Conservation (phyloP, 305 asterid genomes). For the Fraxinus platypoda region DNA sequence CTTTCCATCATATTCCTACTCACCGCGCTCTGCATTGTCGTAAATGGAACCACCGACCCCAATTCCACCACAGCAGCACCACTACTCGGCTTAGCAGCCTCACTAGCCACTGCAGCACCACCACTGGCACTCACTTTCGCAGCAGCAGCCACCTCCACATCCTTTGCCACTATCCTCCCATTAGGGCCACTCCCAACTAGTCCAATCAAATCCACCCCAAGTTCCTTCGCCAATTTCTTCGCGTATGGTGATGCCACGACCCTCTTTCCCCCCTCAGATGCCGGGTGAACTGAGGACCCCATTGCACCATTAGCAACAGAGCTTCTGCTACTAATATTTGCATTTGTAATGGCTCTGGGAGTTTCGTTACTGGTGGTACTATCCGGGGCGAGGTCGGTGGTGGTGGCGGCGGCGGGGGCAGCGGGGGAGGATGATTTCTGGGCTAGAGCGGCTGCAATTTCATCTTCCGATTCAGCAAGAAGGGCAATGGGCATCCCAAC, state of each 20-base stretch:
- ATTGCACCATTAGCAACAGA: conserved; percentile 22
- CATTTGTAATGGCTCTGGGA: conserved; percentile 14
- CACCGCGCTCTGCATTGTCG: conserved; percentile 90
- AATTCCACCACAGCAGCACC: conserved; percentile 40
- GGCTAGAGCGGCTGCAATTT: conserved; percentile 65
- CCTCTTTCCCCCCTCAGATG: conserved; percentile 82
- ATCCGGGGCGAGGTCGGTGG: conserved; percentile 15
- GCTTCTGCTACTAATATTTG: conserved; percentile 21
- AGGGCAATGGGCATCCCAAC: conserved; percentile 88
- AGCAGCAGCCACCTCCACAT: conserved; percentile 68
- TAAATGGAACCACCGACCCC: conserved; percentile 74
- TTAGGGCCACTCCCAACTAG: conserved; percentile 82
- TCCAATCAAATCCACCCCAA: conserved; percentile 72
- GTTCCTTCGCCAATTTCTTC: conserved; percentile 86
- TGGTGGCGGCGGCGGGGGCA: conserved; percentile 2
- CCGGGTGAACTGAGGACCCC: conserved; percentile 65
- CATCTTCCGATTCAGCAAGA: conserved; percentile 81
- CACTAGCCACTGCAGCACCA: conserved; percentile 16
- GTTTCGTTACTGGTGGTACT: not conserved
- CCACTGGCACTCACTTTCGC: conserved; percentile 29
- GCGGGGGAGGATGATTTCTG: conserved; percentile 32
- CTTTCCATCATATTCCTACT: conserved; percentile 95
- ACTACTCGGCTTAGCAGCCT: conserved; percentile 33
- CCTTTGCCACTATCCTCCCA: conserved; percentile 91
- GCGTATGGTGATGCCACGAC: conserved; percentile 93